Evolutionary conservation across 441 rosid genomes (phyloP), one percentile per base, ranked within the genome.

Genomic region (Jatropha podagrica): DNA sequence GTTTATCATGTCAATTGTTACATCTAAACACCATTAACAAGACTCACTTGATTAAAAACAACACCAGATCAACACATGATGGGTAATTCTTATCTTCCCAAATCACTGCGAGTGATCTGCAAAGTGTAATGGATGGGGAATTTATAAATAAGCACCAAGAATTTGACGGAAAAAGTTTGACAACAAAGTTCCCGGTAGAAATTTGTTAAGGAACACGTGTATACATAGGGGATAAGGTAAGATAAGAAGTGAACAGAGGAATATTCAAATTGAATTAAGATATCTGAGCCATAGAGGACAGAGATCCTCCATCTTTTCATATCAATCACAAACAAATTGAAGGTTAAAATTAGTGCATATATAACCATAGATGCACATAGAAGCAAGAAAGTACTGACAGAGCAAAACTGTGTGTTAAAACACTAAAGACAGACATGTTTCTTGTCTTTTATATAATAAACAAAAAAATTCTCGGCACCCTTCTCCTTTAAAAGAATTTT

Each of bases 321-420:
- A 64, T 65, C 63, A 54, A 74, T 41, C 68, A 32, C 32, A 32
- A 32, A 32, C 46, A 73, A 52, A 77, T 71, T 46, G 3, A 54
- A 41, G 60, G 49, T 44, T 52, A 69, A 20, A 64, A 46, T 64
- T 27, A 23, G 40, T 20, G 42, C 65, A 17, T 3, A 69, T 27
- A 38, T 18, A 70, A 12, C 46, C 38, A 52, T 18, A 76, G 60
- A 68, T 52, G 82, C 79, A 82, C 64, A 72, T 75, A 75, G 79
- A 77, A 69, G 65, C 44, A 40, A 74, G 42, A 65, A 65, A 23
- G 13, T 52, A 72, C 65, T 49, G 78, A 79, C 86, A 78, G 79
- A 80, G 72, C 49, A 60, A 74, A 38, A 38, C 49, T 42, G 68
- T 44, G 71, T 9, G 41, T 73, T 46, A 74, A 51, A 73, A 48